Evolutionary conservation across 352 stramenopile species (phyloP), one percentile per base, ranked within the genome.

Genomic region (Phytophthora macrochlamydospora): DNA sequence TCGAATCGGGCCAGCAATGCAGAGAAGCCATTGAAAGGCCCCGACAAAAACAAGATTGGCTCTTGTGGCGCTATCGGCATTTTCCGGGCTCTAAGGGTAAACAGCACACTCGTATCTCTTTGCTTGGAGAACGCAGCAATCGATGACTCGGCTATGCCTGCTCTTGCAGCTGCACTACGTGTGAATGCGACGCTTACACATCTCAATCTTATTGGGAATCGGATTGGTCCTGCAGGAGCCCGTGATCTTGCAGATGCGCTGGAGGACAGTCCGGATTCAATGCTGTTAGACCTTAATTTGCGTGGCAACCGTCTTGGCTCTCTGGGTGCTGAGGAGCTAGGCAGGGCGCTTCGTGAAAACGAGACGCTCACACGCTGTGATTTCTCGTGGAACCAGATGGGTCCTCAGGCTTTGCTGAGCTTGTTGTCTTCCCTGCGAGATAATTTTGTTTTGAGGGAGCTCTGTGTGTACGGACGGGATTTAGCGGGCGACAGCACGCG

Each of bases 361-460:
- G 86, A 94, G 53, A 92, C 86, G 29, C 64, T 94, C 11, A 71
- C 83, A 48, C 77, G 64, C 40, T 76, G 91, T 3, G 69, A 94
- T 56, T 52, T 90, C 12, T 92, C 79, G 40, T 90, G 72, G 82
- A 94, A 92, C 42, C 79, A 78, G 24, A 63, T 89, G 9, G 79
- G 67, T 3, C 79, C 83, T 3, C 62, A 65, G 5, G 75, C 71
- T 28, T 55, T 90, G 4, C 69, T 91, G 6, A 45, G 50, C 4
- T 52, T 94, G 24, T 60, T 91, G 11, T 56, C 55, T 2, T 66
- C 69, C 8, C 38, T 91, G 35, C 67, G 77, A 18, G 80, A 89
- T 18, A 90, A 90, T 24, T 91, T 91, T 58, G 79, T 73, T 29
- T 62, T 91, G 8, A 72, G 79, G 4, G 65, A 80, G 18, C 56